phyloP scores from a whole-genome alignment of 2,329 filamentous ascomycete species.

The Plenodomus tracheiphilus region DNA sequence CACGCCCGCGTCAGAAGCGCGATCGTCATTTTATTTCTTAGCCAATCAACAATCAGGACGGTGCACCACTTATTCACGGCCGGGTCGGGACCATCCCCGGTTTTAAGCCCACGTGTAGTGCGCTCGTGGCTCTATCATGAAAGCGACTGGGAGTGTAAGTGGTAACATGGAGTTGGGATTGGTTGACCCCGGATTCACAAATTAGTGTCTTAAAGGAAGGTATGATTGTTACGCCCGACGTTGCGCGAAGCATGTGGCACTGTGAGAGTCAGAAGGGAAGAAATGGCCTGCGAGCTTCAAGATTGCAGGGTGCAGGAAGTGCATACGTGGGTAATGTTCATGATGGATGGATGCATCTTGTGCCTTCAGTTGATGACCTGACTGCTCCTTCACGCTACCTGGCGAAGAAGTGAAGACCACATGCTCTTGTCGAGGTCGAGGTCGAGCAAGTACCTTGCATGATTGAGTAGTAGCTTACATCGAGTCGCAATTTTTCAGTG shows the following conservation, averaged over 20 bases:
- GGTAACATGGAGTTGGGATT: not conserved
- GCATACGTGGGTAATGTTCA: not conserved
- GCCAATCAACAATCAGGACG: conserved; percentile 19
- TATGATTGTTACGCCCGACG: not conserved
- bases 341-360: not conserved
- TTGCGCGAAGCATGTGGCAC: not conserved
- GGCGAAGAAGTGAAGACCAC: too few species aligned
- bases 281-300: not conserved
- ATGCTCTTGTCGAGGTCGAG: too few species aligned
- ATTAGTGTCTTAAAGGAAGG: not conserved
- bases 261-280: not conserved
- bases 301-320: not conserved
- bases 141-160: not conserved
- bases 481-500: too few species aligned
- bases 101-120: conserved; percentile 22
- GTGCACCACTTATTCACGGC: conserved; percentile 19
- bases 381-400: not conserved
- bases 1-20: conserved; percentile 14
- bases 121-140: conserved; percentile 16
- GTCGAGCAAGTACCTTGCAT: too few species aligned
- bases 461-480: too few species aligned
- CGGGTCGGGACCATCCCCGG: conserved; percentile 12
- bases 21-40: conserved; percentile 17
- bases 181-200: not conserved
- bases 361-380: not conserved